phyloP scores from a whole-genome alignment of 2,329 filamentous ascomycete species.

The Colletotrichum graminicola region DNA sequence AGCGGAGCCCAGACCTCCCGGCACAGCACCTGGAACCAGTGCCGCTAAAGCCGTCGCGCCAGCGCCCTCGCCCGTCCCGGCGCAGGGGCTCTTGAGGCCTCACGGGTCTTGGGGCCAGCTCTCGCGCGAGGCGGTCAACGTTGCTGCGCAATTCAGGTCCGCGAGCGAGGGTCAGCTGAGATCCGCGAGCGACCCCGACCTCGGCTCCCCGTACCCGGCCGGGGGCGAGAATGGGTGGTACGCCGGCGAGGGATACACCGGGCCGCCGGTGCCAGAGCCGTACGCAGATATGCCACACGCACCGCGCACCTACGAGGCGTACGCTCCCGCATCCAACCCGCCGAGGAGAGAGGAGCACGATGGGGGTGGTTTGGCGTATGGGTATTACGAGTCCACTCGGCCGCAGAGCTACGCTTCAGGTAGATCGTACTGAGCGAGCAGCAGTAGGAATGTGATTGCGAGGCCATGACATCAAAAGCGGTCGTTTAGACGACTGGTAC shows the following conservation, averaged over 20 bases:
- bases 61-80: slow-evolving; percentile 12
- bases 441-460: background rate
- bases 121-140: slow-evolving; percentile 15
- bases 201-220: slow-evolving; percentile 11
- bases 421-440: slow-evolving; percentile 29
- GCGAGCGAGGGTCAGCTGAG: slow-evolving; percentile 34
- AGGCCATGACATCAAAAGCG: background rate
- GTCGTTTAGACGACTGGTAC: background rate
- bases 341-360: slow-evolving; percentile 22
- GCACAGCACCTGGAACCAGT: background rate
- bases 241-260: slow-evolving; percentile 28
- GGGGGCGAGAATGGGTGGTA: slow-evolving; percentile 20
- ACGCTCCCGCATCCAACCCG: slow-evolving; percentile 21
- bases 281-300: slow-evolving; percentile 28
- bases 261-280: slow-evolving; percentile 2
- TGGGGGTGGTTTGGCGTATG: slow-evolving; percentile 7
- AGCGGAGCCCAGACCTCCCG: background rate
- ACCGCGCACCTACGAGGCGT: slow-evolving; percentile 28
- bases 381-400: slow-evolving; percentile 22
- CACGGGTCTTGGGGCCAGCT: slow-evolving; percentile 16
- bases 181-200: slow-evolving; percentile 31
- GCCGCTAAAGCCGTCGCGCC: background rate
- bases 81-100: slow-evolving; percentile 22
- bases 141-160: slow-evolving; percentile 21
- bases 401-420: slow-evolving; percentile 36